Percentiles rank a stretch among this genome's conserved stretches.
Conservation (phyloP, 495 filamentous ascomycete genomes). For the Aspergillus asperescens region DNA sequence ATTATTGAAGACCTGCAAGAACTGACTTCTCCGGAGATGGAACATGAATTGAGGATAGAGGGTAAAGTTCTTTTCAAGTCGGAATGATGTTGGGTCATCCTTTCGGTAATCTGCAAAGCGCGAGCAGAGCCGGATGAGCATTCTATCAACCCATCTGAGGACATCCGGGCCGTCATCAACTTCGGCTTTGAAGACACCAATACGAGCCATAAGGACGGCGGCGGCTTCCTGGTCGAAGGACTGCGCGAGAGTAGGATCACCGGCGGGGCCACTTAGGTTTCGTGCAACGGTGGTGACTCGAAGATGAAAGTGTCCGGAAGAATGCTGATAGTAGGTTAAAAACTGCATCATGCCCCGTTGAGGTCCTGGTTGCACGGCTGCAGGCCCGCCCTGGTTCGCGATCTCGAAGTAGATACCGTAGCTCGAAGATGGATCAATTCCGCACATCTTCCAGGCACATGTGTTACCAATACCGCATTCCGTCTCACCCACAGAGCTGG, state of each 20-base stretch:
- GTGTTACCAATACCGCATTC: conserved; percentile 99
- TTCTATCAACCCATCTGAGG: conserved; percentile 95
- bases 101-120: conserved; percentile 98
- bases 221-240: conserved; percentile 99
- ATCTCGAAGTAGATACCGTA: conserved; percentile 98
- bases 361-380: conserved; percentile 76
- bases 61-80: conserved; percentile 98
- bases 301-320: conserved; percentile 92
- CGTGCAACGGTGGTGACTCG: conserved; percentile 91
- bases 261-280: conserved; percentile 87
- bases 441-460: conserved; percentile 99
- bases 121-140: conserved; percentile 96
- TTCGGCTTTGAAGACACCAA: conserved; percentile 98
- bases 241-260: conserved; percentile 94
- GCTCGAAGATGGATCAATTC: conserved; percentile 87
- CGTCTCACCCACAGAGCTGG: conserved; percentile 91
- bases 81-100: conserved; percentile 96
- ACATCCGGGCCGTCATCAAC: conserved; percentile 99
- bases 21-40: conserved; percentile 93
- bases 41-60: conserved; percentile 99
- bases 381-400: conserved; percentile 84
- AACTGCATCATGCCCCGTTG: conserved; percentile 98
- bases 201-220: conserved; percentile 95
- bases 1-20: conserved; percentile 99
- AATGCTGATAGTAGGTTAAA: conserved; percentile 97